Conservation (phyloP, 2,329 filamentous ascomycete genomes). For the Pseudogymnoascus sp. region DNA sequence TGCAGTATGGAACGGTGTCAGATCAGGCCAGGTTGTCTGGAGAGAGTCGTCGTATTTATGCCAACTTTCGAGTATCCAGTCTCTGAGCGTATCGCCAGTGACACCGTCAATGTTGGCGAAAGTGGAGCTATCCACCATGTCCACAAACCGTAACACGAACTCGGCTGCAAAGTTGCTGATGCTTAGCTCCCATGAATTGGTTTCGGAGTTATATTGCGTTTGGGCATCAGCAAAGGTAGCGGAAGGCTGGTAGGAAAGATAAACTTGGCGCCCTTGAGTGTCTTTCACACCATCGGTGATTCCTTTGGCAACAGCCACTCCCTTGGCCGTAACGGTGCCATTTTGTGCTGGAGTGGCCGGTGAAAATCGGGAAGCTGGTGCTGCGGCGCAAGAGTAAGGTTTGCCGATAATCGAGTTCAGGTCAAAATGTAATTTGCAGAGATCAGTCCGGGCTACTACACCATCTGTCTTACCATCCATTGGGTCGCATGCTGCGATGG, state of each 20-base stretch:
- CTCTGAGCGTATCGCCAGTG: conserved; percentile 45
- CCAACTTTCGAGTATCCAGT: conserved; percentile 45
- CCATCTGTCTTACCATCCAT: conserved; percentile 49
- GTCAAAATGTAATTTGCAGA: conserved; percentile 41
- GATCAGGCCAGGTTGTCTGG: conserved; percentile 43
- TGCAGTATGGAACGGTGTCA: conserved; percentile 36
- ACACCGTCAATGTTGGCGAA: conserved; percentile 37
- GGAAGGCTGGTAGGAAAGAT: conserved; percentile 33
- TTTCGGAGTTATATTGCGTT: conserved; percentile 30
- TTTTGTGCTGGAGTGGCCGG: conserved; percentile 10
- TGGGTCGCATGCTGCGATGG: conserved; percentile 47
- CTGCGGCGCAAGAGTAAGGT: conserved; percentile 37
- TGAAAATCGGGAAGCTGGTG: not conserved
- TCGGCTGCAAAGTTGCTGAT: conserved; percentile 32
- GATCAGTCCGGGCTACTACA: conserved; percentile 42
- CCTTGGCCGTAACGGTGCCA: conserved; percentile 24
- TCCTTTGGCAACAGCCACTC: conserved; percentile 13
- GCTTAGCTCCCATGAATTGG: conserved; percentile 28
- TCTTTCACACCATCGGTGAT: conserved; percentile 36
- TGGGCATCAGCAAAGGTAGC: conserved; percentile 30
- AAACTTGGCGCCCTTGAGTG: conserved; percentile 33
- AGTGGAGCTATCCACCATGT: conserved; percentile 24
- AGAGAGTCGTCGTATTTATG: conserved; percentile 41
- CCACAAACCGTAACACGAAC: conserved; percentile 29
- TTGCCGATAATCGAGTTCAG: conserved; percentile 39